These are phyloP conservation scores for Alternaria ethzedia DNA, from an alignment of 2,329 filamentous ascomycete species.

Conservation along the genomic window DNA sequence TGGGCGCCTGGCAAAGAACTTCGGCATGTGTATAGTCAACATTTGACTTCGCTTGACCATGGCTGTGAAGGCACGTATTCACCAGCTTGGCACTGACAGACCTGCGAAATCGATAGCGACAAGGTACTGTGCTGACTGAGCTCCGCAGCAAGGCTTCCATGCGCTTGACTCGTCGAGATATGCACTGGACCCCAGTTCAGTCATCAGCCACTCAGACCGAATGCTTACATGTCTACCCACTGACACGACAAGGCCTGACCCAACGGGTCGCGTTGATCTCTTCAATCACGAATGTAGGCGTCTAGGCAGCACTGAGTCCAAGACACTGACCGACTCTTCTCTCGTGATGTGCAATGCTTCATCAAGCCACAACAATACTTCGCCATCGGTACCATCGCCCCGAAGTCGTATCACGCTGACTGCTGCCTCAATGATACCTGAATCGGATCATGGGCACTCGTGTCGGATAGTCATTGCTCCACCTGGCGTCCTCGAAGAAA, in stretches of 20 bases:
- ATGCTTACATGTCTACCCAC: neutral
- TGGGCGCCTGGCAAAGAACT: neutral
- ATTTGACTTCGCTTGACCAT: neutral
- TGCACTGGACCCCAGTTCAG: neutral
- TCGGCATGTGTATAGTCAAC: neutral
- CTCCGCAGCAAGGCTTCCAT: neutral
- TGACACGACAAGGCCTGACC: neutral
- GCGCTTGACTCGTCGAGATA: neutral
- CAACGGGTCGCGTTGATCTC: neutral
- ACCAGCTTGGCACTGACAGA: neutral
- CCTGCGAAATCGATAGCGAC: neutral
- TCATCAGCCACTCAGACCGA: neutral
- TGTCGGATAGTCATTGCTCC: neutral
- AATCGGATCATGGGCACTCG: neutral
- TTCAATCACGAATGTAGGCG: neutral
- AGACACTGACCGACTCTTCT: neutral
- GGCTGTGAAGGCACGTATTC: neutral
- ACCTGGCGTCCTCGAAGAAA: neutral
- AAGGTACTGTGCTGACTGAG: neutral
- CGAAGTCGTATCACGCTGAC: neutral
- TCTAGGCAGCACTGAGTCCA: neutral
- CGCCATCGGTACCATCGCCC: neutral
- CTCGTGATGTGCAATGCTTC: neutral
- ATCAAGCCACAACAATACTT: neutral
- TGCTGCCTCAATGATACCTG: neutral